phyloP scores from a whole-genome alignment of 2,329 filamentous ascomycete species.

The Ophiobolus disseminans region DNA sequence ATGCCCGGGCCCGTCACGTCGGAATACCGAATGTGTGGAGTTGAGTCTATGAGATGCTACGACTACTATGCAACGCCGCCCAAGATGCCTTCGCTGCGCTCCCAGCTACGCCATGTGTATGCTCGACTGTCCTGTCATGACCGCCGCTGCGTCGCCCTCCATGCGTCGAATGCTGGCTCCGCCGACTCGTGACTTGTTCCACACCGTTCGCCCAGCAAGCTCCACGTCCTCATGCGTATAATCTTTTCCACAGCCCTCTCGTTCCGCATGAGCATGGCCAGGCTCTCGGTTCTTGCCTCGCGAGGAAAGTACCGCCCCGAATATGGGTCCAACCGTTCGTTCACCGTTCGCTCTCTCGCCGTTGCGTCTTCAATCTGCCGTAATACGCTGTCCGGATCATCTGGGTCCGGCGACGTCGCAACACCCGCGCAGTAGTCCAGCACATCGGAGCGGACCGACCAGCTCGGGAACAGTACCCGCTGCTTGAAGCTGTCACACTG shows the following conservation, averaged over 20 bases:
- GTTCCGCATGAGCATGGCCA: slow-evolving; percentile 76
- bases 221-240: slow-evolving; percentile 83
- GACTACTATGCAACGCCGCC: neutral
- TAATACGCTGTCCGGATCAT: slow-evolving; percentile 78
- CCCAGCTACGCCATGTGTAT: neutral
- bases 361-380: slow-evolving; percentile 73
- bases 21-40: slow-evolving; percentile 2
- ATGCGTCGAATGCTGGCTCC: slow-evolving; percentile 45
- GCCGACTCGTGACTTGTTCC: slow-evolving; percentile 59
- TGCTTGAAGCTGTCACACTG: slow-evolving; percentile 78
- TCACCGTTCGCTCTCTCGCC: slow-evolving; percentile 75
- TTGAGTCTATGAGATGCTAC: slow-evolving; percentile 13
- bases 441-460: slow-evolving; percentile 83
- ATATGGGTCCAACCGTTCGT: slow-evolving; percentile 93
- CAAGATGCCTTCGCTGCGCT: slow-evolving; percentile 7
- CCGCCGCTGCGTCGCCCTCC: slow-evolving; percentile 30
- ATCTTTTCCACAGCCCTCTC: slow-evolving; percentile 81
- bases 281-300: slow-evolving; percentile 79
- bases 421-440: slow-evolving; percentile 89
- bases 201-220: slow-evolving; percentile 77
- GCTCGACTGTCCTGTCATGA: neutral
- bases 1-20: too few relatives aligned
- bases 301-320: slow-evolving; percentile 79
- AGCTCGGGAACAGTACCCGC: slow-evolving; percentile 82
- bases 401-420: slow-evolving; percentile 83